Percentiles rank a stretch among this genome's conserved stretches.
These are phyloP conservation scores for Sporisorium graminicola DNA, from an alignment of 1,284 basidiomycete genomes.

Conservation along the genomic window DNA sequence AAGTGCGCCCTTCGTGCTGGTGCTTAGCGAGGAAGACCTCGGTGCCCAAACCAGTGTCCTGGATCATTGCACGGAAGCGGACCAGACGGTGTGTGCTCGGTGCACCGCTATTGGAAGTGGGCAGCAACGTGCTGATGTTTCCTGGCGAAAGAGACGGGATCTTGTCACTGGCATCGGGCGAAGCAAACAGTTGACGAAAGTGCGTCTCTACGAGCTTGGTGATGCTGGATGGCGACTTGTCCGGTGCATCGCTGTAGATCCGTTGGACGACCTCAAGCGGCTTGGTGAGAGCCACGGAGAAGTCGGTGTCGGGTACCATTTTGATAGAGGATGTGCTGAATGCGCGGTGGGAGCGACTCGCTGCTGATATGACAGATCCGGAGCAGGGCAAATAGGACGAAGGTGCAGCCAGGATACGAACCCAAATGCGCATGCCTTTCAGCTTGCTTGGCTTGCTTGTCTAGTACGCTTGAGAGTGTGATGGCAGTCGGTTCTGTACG, in stretches of 20 bases:
- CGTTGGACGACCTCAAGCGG: conserved; percentile 49
- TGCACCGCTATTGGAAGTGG: not conserved
- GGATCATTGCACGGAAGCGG: conserved; percentile 69
- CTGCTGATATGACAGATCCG: not conserved
- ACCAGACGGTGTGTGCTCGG: conserved; percentile 61
- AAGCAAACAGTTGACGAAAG: conserved; percentile 43
- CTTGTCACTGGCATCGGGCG: conserved; percentile 41
- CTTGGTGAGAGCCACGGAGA: conserved; percentile 46
- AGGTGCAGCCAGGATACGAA: not conserved
- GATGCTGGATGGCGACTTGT: conserved; percentile 38
- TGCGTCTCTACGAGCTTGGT: conserved; percentile 42
- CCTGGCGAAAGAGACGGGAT: conserved; percentile 37
- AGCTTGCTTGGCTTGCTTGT: not conserved
- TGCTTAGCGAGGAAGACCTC: conserved; percentile 65
- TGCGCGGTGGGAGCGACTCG: not conserved
- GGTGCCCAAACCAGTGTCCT: conserved; percentile 68
- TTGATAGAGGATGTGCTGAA: conserved; percentile 17
- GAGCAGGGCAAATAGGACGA: not conserved
- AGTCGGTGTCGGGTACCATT: conserved; percentile 56
- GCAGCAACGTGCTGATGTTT: conserved; percentile 25
- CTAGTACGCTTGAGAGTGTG: not conserved
- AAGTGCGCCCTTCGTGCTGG: conserved; percentile 41
- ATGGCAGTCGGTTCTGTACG: not conserved
- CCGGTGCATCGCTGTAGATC: conserved; percentile 36
- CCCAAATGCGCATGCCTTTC: conserved; percentile 21